These are phyloP conservation scores for Novymonas esmeraldas DNA, from an alignment of 208 protist species.

Conservation along the genomic window DNA sequence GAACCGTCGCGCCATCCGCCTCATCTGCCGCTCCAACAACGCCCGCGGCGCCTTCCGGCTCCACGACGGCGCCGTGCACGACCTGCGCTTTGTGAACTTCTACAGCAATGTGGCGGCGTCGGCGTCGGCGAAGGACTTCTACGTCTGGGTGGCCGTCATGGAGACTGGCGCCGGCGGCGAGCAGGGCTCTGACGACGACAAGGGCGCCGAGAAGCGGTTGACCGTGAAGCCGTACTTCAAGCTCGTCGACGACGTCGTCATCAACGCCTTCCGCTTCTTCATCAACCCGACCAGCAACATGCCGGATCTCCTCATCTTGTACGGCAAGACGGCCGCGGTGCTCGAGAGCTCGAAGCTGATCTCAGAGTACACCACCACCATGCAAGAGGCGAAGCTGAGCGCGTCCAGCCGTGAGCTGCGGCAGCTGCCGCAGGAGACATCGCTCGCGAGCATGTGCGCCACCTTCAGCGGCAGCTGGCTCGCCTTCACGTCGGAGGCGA, in stretches of 20 bases:
- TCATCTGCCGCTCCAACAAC: conserved; percentile 70
- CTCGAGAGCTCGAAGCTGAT: conserved; percentile 84
- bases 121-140: conserved; percentile 65
- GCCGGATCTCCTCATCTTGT: conserved; percentile 80
- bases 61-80: conserved; percentile 64
- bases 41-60: conserved; percentile 47
- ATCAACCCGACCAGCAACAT: conserved; percentile 68
- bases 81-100: conserved; percentile 87
- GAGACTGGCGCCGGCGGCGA: conserved; percentile 11
- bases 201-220: conserved; percentile 30
- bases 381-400: conserved; percentile 57
- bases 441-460: conserved; percentile 48
- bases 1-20: conserved; percentile 64
- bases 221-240: conserved; percentile 78
- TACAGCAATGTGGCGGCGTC: conserved; percentile 87
- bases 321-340: conserved; percentile 66
- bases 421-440: conserved; percentile 34
- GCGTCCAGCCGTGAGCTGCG: conserved; percentile 60
- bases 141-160: conserved; percentile 75
- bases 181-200: conserved; percentile 1
- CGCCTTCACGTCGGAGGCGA: conserved; percentile 80
- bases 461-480: conserved; percentile 78
- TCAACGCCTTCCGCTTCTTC: conserved; percentile 81
- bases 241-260: conserved; percentile 64
- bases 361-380: conserved; percentile 36